Evolutionary conservation across 2,329 filamentous ascomycete species (phyloP), one percentile per base, ranked within the genome.

Genomic region (Alternaria ethzedia): DNA sequence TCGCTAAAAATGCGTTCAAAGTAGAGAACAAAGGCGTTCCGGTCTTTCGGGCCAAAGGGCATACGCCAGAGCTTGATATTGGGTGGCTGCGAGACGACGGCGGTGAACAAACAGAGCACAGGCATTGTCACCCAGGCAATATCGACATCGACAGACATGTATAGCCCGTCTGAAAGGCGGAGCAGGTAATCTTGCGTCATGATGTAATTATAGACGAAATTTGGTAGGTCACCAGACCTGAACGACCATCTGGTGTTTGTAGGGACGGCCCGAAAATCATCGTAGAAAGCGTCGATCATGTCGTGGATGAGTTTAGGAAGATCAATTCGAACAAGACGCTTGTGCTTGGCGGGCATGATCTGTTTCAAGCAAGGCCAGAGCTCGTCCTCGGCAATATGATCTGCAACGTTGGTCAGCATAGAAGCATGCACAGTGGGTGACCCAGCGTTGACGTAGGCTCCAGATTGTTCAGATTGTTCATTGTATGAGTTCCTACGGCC

Each of bases 101-200:
- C 51, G 8, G 67, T 72, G 23, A 59, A 47, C n/a, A n/a, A n/a
- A n/a, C n/a, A n/a, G 11, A 73, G 23, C 11, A 54, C 23, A 9
- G 54, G 64, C 28, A 62, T 45, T n/a, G 21, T 46, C 13, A 51
- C 59, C 17, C n/a, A 60, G 15, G 61, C 54, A 3, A 57, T 47
- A 6, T 63, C 58, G 36, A 75, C 63, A 2, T 61, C 32, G 20
- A 76, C 58, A 8, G 65, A 57, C 4, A 80, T 6, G 32, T 54
- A 64, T 11, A 69, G 65, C 3, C 56, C 62, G 2, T 61, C 57
- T 11, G 50, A 64, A 1, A 58, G 64, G 21, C 74, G 60, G 5
- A 64, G 8, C 57, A 80, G 77, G 57, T 77, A 80, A 44, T 80
- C 78, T 17, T 75, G 75, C 2, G 71, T 72, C 2, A 69, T 69